Evolutionary conservation across 2,329 filamentous ascomycete genomes (phyloP).

Genomic region (Teratosphaeria pseudoeucalypti): DNA sequence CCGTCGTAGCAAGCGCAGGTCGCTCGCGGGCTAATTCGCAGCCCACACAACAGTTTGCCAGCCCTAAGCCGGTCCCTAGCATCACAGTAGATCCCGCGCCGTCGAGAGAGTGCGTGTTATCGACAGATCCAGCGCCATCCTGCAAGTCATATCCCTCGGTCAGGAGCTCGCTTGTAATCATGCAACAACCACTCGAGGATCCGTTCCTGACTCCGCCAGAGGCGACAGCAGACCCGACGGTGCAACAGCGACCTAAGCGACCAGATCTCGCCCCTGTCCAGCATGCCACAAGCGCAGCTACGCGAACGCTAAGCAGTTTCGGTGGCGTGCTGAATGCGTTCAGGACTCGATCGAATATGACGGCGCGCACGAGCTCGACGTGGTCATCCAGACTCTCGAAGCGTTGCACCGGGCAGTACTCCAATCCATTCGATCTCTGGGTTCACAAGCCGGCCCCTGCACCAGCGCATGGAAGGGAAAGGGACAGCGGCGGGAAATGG

Average conservation of each 20-base stretch:
- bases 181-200: slow-evolving; percentile 18
- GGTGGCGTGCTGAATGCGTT: slow-evolving; percentile 7
- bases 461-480: background rate
- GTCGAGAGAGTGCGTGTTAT: slow-evolving; percentile 14
- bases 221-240: slow-evolving; percentile 1
- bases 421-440: slow-evolving; percentile 8
- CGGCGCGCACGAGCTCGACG: slow-evolving; percentile 2
- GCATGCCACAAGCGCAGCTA: slow-evolving; percentile 8
- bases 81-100: slow-evolving; percentile 13
- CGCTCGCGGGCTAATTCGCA: slow-evolving; percentile 8
- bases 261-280: slow-evolving; percentile 8
- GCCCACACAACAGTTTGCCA: background rate
- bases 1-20: slow-evolving; percentile 4
- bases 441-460: background rate
- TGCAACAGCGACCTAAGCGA: slow-evolving; percentile 1
- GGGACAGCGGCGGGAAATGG: background rate
- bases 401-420: slow-evolving; percentile 4
- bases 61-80: slow-evolving; percentile 1
- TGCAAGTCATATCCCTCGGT: slow-evolving; percentile 17
- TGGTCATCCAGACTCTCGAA: background rate
- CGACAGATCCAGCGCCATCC: slow-evolving; percentile 10
- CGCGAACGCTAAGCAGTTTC: slow-evolving; percentile 9
- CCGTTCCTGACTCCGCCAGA: slow-evolving; percentile 16
- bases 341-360: slow-evolving; percentile 1
- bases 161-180: slow-evolving; percentile 11